A percentile compares a stretch with the other conserved stretches of the same genome.
Evolutionary conservation across 2,329 filamentous ascomycete species (phyloP).

Genomic region (Aureobasidium sp.): DNA sequence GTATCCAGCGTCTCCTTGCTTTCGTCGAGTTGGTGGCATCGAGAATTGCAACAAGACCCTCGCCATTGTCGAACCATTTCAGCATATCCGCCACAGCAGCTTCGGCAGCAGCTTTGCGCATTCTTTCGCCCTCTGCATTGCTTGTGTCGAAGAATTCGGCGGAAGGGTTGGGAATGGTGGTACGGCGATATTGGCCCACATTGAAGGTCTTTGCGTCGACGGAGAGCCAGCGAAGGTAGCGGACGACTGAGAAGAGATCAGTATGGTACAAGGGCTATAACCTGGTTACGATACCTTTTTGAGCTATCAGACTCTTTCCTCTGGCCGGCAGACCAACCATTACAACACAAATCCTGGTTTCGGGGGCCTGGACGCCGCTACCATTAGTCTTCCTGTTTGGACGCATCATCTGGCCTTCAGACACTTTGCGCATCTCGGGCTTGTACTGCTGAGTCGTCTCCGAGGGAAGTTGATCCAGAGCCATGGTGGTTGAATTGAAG

Average conservation of each 20-base stretch:
- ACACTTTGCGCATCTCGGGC: constrained; percentile 13
- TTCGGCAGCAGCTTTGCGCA: constrained; percentile 80
- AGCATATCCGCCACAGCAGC: constrained; percentile 91
- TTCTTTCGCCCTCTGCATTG: constrained; percentile 83
- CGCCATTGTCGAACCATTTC: constrained; percentile 70
- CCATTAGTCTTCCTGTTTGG: constrained; percentile 42
- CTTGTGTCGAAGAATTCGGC: constrained; percentile 92
- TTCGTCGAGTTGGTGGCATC: constrained; percentile 98
- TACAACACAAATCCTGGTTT: constrained; percentile 93
- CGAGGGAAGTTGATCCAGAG: constrained; percentile 6
- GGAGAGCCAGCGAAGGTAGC: constrained; percentile 94
- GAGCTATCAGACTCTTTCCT: constrained; percentile 95
- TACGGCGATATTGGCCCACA: constrained; percentile 88
- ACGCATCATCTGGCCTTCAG: constrained; percentile 9
- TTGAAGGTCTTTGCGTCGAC: constrained; percentile 95
- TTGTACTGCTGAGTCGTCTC: constrained; percentile 9
- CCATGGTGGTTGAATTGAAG: not conserved
- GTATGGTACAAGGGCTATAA: not conserved
- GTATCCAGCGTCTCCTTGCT: constrained; percentile 80
- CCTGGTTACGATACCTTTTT: constrained; percentile 63
- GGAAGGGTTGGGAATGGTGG: constrained; percentile 78
- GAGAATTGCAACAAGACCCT: constrained; percentile 83
- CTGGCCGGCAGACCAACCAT: constrained; percentile 96
- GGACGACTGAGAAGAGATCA: constrained; percentile 25
- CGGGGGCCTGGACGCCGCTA: constrained; percentile 77